These are phyloP conservation scores for Crithidia sp. DNA, from an alignment of 208 protist genomes.

Conservation along the genomic window DNA sequence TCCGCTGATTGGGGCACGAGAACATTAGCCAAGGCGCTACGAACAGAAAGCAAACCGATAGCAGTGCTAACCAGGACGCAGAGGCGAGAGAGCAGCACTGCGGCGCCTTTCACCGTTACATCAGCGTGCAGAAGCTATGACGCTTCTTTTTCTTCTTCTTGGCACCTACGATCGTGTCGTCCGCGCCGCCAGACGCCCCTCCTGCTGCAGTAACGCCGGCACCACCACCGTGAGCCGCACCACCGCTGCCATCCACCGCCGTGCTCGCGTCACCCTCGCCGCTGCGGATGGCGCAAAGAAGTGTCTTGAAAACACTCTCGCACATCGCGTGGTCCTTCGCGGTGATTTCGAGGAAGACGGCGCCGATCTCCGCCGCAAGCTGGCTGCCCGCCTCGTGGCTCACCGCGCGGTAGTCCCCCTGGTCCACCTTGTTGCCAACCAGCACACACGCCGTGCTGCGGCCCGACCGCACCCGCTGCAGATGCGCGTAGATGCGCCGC, in stretches of 20 bases:
- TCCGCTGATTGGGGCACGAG: no score
- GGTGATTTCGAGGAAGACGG: constrained; percentile 71
- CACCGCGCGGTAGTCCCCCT: constrained; percentile 47
- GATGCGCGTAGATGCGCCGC: constrained; percentile 38
- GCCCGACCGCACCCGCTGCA: constrained; percentile 26
- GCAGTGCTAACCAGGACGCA: neutral
- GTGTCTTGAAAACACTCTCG: constrained; percentile 50
- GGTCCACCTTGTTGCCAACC: constrained; percentile 73
- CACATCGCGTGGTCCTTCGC: constrained; percentile 60
- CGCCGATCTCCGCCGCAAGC: constrained; percentile 42
- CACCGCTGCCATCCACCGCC: neutral
- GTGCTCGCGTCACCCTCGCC: neutral
- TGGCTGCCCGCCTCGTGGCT: constrained; percentile 39
- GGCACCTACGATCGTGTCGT: neutral
- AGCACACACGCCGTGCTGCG: constrained; percentile 46
- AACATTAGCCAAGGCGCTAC: no score
- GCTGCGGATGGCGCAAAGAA: constrained; percentile 49
- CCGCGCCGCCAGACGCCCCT: neutral
- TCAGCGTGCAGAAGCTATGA: constrained; percentile 25
- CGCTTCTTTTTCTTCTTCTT: constrained; percentile 8
- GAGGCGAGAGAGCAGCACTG: neutral
- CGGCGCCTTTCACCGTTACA: constrained; percentile 9
- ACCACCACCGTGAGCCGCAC: neutral
- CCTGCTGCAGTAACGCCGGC: neutral
- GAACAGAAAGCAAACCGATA: neutral